phyloP scores from a whole-genome alignment of 768 basidiomycete genomes.

The Lentinula detonsa region DNA sequence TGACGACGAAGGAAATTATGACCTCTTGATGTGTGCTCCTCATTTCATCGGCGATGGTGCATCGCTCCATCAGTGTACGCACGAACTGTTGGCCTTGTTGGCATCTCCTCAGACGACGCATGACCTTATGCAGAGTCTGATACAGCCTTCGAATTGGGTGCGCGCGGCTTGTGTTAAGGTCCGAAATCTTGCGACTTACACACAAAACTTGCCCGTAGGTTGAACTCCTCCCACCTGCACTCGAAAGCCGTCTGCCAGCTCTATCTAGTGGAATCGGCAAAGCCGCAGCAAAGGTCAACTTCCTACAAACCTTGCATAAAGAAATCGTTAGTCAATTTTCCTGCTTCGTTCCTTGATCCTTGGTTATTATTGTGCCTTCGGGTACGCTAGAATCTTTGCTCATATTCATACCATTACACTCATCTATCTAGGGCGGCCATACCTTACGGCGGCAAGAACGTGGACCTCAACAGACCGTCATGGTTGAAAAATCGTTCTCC shows the following conservation, averaged over 20 bases:
- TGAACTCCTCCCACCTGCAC: slow-evolving; percentile 18
- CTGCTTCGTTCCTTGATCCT: not conserved
- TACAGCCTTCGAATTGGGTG: slow-evolving; percentile 16
- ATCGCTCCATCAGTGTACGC: slow-evolving; percentile 57
- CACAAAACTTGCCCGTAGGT: slow-evolving; percentile 1
- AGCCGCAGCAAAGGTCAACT: slow-evolving; percentile 44
- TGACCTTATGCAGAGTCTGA: slow-evolving; percentile 13
- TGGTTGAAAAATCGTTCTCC: slow-evolving; percentile 22
- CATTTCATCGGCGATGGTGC: slow-evolving; percentile 70
- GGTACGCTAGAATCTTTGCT: not conserved
- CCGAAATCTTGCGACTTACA: not conserved
- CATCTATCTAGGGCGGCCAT: slow-evolving; percentile 45
- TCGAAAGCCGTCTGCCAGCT: slow-evolving; percentile 19
- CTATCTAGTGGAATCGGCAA: slow-evolving; percentile 16
- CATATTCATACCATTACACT: not conserved
- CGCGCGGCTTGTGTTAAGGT: not conserved
- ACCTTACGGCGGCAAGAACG: slow-evolving; percentile 34
- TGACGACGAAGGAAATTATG: slow-evolving; percentile 9
- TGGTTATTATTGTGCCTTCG: not conserved
- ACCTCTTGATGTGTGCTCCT: slow-evolving; percentile 54
- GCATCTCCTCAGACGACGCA: slow-evolving; percentile 18
- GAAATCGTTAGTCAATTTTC: slow-evolving; percentile 31
- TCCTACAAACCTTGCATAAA: slow-evolving; percentile 33
- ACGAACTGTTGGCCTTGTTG: slow-evolving; percentile 50
- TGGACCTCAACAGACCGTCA: slow-evolving; percentile 27